Evolutionary conservation across 2,329 filamentous ascomycete genomes (phyloP), one percentile per base, ranked within the genome.

Genomic region (Ceratocystis huliohia): DNA sequence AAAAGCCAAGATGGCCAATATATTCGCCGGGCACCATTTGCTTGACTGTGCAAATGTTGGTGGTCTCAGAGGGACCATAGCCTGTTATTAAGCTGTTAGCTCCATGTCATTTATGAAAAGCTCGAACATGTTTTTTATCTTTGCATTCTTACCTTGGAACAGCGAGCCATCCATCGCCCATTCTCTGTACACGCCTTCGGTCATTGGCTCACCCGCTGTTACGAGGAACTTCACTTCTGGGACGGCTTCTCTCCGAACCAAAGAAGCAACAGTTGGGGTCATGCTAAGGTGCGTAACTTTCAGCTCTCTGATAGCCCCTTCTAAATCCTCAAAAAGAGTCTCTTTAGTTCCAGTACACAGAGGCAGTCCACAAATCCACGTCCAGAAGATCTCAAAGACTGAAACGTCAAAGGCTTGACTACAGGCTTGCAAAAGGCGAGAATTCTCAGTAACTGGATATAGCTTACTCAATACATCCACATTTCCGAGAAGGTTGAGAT

Each of bases 361-460:
- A 68, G 87, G 88, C 78, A 93, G 89, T 3, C 90, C 90, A 44
- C 81, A 80, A 61, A 83, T 82, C 88, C 91, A 95, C 0, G 90
- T 80, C 71, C 90, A 95, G 73, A 96, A 93, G 15, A 95, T 92
- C 72, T 96, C 91, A 72, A 95, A 95, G 0, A 95, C 88, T 0
- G 90, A 95, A 1, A 95, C 86, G 72, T 95, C 89, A 72, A 95
- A 96, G 0, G 87, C 88, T 72, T 91, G 88, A 0, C 89, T 93
- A 72, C 88, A 95, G 1, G 88, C 84, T 74, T 96, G 91, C 0
- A 96, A 78, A 41, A 96, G 78, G n/a, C 85, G 82, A 0, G 85
- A 82, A 0, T 46, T 50, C 5, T 67, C 33, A 0, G 75, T 72
- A 0, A 77, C 76, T 0, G 88, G 88, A 71, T 95, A 96, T 0